These are phyloP conservation scores for Telfairia occidentalis DNA, from an alignment of 331 rosid genomes.

Conservation along the genomic window DNA sequence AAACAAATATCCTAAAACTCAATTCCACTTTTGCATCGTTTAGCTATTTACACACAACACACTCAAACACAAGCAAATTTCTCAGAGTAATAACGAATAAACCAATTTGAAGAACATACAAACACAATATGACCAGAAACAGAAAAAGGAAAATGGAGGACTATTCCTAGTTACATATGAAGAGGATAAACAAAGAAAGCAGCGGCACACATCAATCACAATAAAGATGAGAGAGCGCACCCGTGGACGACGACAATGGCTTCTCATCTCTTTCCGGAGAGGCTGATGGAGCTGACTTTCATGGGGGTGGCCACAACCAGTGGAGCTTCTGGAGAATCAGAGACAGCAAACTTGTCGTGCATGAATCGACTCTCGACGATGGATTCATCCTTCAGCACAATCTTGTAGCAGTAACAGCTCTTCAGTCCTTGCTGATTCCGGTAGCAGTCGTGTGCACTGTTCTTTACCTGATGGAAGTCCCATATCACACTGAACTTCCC, in stretches of 20 bases:
- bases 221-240: background rate
- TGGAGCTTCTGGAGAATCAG: slow-evolving; percentile 84
- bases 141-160: background rate
- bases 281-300: slow-evolving; percentile 91
- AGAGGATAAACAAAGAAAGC: background rate
- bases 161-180: background rate
- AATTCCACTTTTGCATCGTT: background rate
- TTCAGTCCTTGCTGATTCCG: slow-evolving; percentile 81
- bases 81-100: background rate
- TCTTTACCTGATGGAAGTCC: slow-evolving; percentile 91
- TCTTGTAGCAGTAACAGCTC: slow-evolving; percentile 86
- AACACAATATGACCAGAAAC: background rate
- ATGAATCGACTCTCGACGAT: slow-evolving; percentile 85
- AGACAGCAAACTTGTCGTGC: slow-evolving; percentile 74
- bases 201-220: background rate
- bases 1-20: background rate
- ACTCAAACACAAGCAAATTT: background rate
- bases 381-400: slow-evolving; percentile 76
- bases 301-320: slow-evolving; percentile 85
- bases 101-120: slow-evolving; percentile 1
- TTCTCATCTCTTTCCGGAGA: slow-evolving; percentile 51
- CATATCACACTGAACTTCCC: slow-evolving; percentile 92
- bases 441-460: slow-evolving; percentile 73
- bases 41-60: background rate
- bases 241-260: background rate